phyloP scores from a whole-genome alignment of 441 rosid species.

The Pelargonium fulgidum region DNA sequence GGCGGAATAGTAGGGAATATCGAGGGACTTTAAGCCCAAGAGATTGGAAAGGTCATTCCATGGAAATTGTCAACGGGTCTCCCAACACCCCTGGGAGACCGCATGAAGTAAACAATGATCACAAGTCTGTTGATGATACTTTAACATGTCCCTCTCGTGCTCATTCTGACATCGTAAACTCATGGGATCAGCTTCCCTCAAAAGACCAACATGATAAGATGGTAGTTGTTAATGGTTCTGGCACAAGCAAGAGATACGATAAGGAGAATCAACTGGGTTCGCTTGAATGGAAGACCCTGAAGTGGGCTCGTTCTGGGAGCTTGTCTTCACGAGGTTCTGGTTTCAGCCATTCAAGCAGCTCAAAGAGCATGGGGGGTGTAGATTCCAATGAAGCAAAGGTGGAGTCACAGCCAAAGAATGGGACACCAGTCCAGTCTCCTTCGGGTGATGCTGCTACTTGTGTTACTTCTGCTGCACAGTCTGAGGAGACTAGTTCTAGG shows the following conservation, averaged over 20 bases:
- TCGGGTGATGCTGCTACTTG: constrained; percentile 58
- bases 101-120: constrained; percentile 46
- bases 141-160: constrained; percentile 35
- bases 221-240: constrained; percentile 37
- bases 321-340: constrained; percentile 89
- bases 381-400: constrained; percentile 60
- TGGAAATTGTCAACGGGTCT: constrained; percentile 67
- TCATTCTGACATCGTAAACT: constrained; percentile 41
- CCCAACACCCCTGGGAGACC: constrained; percentile 35
- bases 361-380: constrained; percentile 72
- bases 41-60: constrained; percentile 65
- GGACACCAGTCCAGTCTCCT: constrained; percentile 45
- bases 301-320: constrained; percentile 80
- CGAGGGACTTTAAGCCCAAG: constrained; percentile 58
- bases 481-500: constrained; percentile 59
- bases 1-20: constrained; percentile 56
- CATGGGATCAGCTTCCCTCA: constrained; percentile 42
- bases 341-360: constrained; percentile 83
- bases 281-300: constrained; percentile 63
- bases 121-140: constrained; percentile 58
- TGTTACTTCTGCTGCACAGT: constrained; percentile 40
- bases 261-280: constrained; percentile 38
- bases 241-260: constrained; percentile 41
- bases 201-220: constrained; percentile 49
- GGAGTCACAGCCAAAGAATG: constrained; percentile 45